Evolutionary conservation across 768 basidiomycete genomes (phyloP), one percentile per base, ranked within the genome.

Genomic region (Russula vinacea): DNA sequence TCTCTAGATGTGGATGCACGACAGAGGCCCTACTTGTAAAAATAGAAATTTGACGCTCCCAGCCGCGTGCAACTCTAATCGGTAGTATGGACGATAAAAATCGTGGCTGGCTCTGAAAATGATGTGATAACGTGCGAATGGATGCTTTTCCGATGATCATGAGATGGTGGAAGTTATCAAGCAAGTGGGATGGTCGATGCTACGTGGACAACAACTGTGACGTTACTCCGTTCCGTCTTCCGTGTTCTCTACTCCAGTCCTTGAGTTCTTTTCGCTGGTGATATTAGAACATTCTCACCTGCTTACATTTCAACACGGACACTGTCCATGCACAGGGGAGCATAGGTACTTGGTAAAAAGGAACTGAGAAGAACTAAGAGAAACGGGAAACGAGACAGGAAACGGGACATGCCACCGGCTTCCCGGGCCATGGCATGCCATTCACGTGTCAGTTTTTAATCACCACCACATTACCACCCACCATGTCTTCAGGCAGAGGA

Each of bases 11-110:
- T 33, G 17, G 45, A 32, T n/a, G 54, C 24, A 19, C 26, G 8
- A 26, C 19, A 5, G 37, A 19, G 29, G 9, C 19, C 55, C 6
- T 19, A 33, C 35, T 54, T 19, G 57, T 33, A 14, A 54, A 54
- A 45, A 32, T 37, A 19, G 35, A 32, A 24, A 51, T 19, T 19
- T 24, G 58, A 64, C 17, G 37, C 39, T 24, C 14, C 51, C 52
- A 40, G 14, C 29, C 26, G 39, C 37, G 47, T 40, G 45, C 10
- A 19, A 32, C 3, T 26, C 17, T 37, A 39, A 56, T 52, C 33
- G 44, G 63, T 29, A 19, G 35, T 19, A 58, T 8, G 13, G 35
- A 54, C n/a, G 63, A 50, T 29, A 60, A 5, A 42, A 32, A 22
- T 54, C 14, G 39, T 35, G 17, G 32, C 58, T 29, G 55, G 19